Percentiles rank a stretch among this genome's conserved stretches.
These are phyloP conservation scores for Arthrinium phaeospermum DNA, from an alignment of 2,329 filamentous ascomycete genomes.

Conservation along the genomic window DNA sequence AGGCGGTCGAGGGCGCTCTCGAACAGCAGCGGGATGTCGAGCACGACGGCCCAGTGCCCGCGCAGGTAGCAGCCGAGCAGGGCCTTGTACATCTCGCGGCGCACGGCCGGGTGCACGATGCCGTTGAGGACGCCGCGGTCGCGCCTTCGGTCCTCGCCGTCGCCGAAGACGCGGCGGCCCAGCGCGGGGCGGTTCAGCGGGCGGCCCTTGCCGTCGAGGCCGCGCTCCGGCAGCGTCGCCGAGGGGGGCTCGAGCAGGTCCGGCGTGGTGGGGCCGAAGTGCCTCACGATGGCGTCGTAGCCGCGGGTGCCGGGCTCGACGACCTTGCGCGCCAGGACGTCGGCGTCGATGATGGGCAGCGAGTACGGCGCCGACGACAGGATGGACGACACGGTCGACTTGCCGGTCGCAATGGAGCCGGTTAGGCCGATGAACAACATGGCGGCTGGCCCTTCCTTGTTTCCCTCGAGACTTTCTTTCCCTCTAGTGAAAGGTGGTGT, in stretches of 20 bases:
- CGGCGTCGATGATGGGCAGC: conserved; percentile 91
- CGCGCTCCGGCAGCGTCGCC: conserved; percentile 56
- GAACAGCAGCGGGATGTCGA: conserved; percentile 92
- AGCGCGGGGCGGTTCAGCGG: conserved; percentile 87
- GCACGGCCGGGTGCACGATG: conserved; percentile 92
- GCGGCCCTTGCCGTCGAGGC: conserved; percentile 66
- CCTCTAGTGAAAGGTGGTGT: not conserved
- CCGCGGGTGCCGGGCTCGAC: conserved; percentile 89
- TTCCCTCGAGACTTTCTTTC: not conserved
- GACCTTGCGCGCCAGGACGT: conserved; percentile 88
- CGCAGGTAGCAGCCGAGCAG: conserved; percentile 75
- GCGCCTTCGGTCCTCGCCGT: conserved; percentile 68
- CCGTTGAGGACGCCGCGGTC: conserved; percentile 82
- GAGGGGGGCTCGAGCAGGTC: conserved; percentile 75
- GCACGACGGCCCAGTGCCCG: conserved; percentile 86
- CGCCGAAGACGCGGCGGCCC: conserved; percentile 85
- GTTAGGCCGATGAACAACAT: conserved; percentile 98
- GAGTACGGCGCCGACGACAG: conserved; percentile 82
- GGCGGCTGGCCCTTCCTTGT: too few species aligned
- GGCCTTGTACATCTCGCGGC: conserved; percentile 78
- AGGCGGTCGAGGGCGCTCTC: conserved; percentile 85
- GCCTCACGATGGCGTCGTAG: conserved; percentile 79
- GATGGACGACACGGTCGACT: conserved; percentile 90
- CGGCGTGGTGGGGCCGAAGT: conserved; percentile 84
- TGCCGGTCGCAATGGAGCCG: conserved; percentile 96